phyloP scores from a whole-genome alignment of 2,329 filamentous ascomycete genomes.

The Alternaria arbusti region DNA sequence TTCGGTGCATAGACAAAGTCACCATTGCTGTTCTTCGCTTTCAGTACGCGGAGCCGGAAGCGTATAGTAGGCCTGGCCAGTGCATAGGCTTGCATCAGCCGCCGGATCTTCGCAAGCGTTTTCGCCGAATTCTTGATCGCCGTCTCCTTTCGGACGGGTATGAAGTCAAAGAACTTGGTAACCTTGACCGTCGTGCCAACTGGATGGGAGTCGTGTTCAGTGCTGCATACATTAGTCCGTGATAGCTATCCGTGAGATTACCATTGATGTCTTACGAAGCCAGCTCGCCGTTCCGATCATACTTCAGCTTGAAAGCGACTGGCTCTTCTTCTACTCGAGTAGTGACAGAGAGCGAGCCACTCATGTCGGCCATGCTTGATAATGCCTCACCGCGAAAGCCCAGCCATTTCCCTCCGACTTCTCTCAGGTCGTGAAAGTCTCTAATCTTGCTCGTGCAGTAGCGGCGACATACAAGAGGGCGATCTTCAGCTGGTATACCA shows the following conservation, averaged over 20 bases:
- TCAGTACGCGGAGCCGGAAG: slow-evolving; percentile 66
- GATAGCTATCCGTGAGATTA: neutral
- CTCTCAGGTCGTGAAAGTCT: slow-evolving; percentile 66
- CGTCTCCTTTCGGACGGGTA: slow-evolving; percentile 69
- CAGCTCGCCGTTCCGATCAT: slow-evolving; percentile 59
- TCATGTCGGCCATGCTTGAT: slow-evolving; percentile 68
- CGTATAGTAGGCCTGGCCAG: slow-evolving; percentile 69
- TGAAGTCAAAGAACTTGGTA: slow-evolving; percentile 62
- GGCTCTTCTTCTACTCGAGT: slow-evolving; percentile 69
- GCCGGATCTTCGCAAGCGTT: slow-evolving; percentile 63
- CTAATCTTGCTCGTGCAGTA: slow-evolving; percentile 77
- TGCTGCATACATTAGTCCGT: slow-evolving; percentile 24
- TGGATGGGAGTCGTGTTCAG: slow-evolving; percentile 57
- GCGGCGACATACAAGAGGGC: slow-evolving; percentile 66
- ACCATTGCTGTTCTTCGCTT: slow-evolving; percentile 57
- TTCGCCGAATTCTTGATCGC: slow-evolving; percentile 65
- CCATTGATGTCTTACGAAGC: slow-evolving; percentile 40
- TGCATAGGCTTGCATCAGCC: slow-evolving; percentile 68
- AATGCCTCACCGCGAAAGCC: slow-evolving; percentile 80
- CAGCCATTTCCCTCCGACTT: slow-evolving; percentile 65
- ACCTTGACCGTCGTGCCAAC: slow-evolving; percentile 73
- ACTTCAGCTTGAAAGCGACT: slow-evolving; percentile 62
- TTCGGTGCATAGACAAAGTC: slow-evolving; percentile 70
- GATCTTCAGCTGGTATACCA: slow-evolving; percentile 70
- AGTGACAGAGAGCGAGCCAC: slow-evolving; percentile 63